phyloP scores from a whole-genome alignment of 2,329 filamentous ascomycete genomes.

The Monilinia aucupariae region DNA sequence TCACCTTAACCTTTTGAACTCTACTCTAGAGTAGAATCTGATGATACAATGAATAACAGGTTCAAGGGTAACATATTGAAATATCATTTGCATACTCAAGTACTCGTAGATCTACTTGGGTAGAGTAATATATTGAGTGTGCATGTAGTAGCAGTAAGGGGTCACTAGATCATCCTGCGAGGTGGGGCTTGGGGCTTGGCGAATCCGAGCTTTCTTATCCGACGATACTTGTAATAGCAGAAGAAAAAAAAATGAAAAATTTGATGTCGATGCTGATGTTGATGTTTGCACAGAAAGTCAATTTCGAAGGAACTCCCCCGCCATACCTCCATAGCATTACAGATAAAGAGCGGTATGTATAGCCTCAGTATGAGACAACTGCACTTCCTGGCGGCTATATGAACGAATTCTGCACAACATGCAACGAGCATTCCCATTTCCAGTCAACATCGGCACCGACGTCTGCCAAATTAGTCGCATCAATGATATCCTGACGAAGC shows the following conservation, averaged over 20 bases:
- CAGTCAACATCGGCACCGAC: conserved; percentile 69
- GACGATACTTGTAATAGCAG: not conserved
- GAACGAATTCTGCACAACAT: conserved; percentile 10
- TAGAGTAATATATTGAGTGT: too few species aligned
- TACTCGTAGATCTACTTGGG: too few species aligned
- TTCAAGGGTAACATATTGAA: too few species aligned
- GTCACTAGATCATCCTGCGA: too few species aligned
- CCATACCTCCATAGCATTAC: not conserved
- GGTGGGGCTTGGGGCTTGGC: too few species aligned
- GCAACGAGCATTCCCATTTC: conserved; percentile 52
- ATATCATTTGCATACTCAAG: too few species aligned
- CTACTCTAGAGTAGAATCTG: too few species aligned
- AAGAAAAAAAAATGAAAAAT: not conserved
- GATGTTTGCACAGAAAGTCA: not conserved
- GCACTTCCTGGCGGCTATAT: conserved; percentile 3
- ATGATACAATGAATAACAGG: too few species aligned
- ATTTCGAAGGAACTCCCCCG: not conserved
- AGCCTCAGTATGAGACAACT: conserved; percentile 2
- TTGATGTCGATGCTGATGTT: not conserved
- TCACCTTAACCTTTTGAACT: too few species aligned
- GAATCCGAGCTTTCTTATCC: too few species aligned
- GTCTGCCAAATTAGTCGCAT: conserved; percentile 69
- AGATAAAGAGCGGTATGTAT: not conserved
- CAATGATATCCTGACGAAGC: conserved; percentile 16
- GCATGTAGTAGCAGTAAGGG: too few species aligned